These are phyloP conservation scores for Quambalaria eucalypti DNA, from an alignment of 1,284 basidiomycete genomes.

Conservation along the genomic window DNA sequence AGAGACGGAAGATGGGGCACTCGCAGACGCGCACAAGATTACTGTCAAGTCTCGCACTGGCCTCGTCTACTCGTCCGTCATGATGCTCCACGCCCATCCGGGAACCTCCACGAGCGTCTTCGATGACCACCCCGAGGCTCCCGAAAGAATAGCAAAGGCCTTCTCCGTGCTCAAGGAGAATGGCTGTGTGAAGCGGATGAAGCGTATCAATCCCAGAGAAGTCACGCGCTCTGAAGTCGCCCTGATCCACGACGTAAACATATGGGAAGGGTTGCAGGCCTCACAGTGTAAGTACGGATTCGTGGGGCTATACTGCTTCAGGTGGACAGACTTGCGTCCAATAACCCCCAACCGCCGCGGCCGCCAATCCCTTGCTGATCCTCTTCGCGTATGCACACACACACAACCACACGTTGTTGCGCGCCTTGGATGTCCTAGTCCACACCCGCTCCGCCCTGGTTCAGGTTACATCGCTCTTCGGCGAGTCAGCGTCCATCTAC, in stretches of 20 bases:
- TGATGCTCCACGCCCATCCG: conserved; percentile 65
- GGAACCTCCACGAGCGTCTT: conserved; percentile 49
- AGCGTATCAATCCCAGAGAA: conserved; percentile 64
- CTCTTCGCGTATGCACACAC: too few species aligned
- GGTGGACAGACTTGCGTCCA: too few species aligned
- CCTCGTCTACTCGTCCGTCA: conserved; percentile 75
- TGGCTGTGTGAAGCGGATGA: conserved; percentile 66
- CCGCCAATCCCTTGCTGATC: too few species aligned
- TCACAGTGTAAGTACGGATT: too few species aligned
- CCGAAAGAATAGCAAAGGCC: conserved; percentile 74
- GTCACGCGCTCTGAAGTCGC: conserved; percentile 69
- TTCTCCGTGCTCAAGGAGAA: conserved; percentile 59
- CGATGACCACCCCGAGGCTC: conserved; percentile 70
- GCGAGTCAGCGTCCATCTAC: conserved; percentile 73
- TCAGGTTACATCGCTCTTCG: conserved; percentile 61
- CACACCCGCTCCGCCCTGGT: conserved; percentile 26
- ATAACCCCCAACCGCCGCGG: too few species aligned
- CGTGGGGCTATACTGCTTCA: too few species aligned
- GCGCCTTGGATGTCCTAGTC: too few species aligned
- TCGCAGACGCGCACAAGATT: too few species aligned
- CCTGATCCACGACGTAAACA: conserved; percentile 77
- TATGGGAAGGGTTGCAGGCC: conserved; percentile 75
- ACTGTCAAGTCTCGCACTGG: too few species aligned
- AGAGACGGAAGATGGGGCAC: too few species aligned
- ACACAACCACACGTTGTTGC: too few species aligned